Evolutionary conservation across 1,284 basidiomycete species (phyloP).

Genomic region (Sanghuangporus weigelae): DNA sequence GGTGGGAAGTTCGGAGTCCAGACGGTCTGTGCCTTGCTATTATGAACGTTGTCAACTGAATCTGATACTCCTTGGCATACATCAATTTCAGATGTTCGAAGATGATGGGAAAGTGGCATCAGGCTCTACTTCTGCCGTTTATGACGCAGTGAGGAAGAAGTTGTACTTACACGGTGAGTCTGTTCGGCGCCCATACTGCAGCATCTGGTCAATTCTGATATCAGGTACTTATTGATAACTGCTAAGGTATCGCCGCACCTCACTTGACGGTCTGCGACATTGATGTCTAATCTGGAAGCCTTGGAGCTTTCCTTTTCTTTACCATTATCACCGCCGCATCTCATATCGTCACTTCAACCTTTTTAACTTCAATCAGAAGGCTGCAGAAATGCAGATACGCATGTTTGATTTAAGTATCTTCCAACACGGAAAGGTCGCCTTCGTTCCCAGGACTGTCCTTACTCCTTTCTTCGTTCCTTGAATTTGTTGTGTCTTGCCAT

Average conservation of each 20-base stretch:
- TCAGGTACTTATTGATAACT: neutral
- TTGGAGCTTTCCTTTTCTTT: no score
- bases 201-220: neutral
- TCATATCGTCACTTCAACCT: no score
- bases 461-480: no score
- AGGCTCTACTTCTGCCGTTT: constrained; percentile 47
- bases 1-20: constrained; percentile 57
- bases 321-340: no score
- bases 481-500: no score
- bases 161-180: constrained; percentile 52
- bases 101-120: constrained; percentile 52
- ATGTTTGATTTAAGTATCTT: no score
- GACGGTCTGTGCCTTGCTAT: constrained; percentile 36
- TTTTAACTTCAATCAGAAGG: no score
- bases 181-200: neutral
- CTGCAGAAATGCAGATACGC: no score
- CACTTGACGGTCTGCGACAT: constrained; percentile 28
- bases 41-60: neutral
- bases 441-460: no score
- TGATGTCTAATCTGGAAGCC: neutral
- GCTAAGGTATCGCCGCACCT: constrained; percentile 28
- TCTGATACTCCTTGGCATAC: constrained; percentile 2
- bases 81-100: constrained; percentile 47
- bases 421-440: no score
- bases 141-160: constrained; percentile 41